Percentiles rank a stretch among this genome's conserved stretches.
These are phyloP conservation scores for Rosa hybrid DNA, from an alignment of 331 rosid genomes.

Conservation along the genomic window DNA sequence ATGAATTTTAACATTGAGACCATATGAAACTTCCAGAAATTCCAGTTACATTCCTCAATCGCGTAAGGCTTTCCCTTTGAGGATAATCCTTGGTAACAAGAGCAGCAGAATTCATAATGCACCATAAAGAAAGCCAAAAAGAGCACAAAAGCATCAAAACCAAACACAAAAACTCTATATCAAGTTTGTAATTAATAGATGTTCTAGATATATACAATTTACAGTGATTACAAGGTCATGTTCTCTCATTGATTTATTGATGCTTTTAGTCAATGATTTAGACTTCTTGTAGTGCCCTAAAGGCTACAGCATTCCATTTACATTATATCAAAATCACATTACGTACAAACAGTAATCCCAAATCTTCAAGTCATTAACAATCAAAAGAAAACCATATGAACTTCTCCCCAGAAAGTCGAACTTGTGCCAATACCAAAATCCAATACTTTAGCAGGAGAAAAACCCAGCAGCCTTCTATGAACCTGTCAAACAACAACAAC, in stretches of 20 bases:
- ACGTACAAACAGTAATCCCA: background rate
- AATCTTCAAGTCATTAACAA: constrained; percentile 7
- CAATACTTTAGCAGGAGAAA: constrained; percentile 73
- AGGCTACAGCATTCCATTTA: constrained; percentile 34
- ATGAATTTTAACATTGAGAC: too few species aligned
- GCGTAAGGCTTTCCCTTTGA: too few species aligned
- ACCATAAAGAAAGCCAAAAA: too few species aligned
- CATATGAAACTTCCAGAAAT: too few species aligned
- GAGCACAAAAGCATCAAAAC: too few species aligned
- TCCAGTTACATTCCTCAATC: too few species aligned
- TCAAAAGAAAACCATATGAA: constrained; percentile 21
- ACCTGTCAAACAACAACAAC: constrained; percentile 51
- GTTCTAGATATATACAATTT: constrained; percentile 39
- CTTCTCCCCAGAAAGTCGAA: constrained; percentile 84
- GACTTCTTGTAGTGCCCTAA: constrained; percentile 92
- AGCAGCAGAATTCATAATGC: too few species aligned
- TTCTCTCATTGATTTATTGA: constrained; percentile 69
- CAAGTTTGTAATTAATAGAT: background rate
- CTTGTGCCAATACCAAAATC: constrained; percentile 99
- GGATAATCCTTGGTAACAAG: too few species aligned
- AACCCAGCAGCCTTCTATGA: constrained; percentile 79
- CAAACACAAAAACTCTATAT: too few species aligned
- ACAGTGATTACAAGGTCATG: constrained; percentile 98
- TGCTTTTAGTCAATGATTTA: constrained; percentile 57
- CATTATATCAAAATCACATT: background rate